Conservation (phyloP, 2,329 filamentous ascomycete species). For the Cladosporium sp. region DNA sequence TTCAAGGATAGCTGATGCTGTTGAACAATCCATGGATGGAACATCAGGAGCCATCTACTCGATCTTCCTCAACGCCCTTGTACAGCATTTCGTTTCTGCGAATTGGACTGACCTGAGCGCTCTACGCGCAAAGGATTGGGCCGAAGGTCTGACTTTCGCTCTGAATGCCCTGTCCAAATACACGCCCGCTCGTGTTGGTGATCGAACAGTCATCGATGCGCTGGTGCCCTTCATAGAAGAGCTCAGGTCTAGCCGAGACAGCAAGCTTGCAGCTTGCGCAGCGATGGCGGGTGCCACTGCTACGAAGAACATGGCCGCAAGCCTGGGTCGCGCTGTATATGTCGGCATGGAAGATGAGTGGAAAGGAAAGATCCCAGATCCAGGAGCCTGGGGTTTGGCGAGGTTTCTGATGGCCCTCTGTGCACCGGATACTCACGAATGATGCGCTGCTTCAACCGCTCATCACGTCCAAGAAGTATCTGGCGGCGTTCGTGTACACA, state of each 20-base stretch:
- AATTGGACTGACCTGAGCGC: conserved; percentile 31
- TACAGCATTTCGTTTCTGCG: conserved; percentile 56
- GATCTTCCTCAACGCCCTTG: conserved; percentile 85
- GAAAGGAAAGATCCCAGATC: conserved; percentile 68
- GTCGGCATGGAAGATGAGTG: conserved; percentile 62
- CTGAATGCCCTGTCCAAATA: conserved; percentile 70
- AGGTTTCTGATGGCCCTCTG: too few species aligned
- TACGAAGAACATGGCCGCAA: conserved; percentile 89
- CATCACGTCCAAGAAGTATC: too few species aligned
- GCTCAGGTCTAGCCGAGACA: conserved; percentile 59
- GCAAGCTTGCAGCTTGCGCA: conserved; percentile 69
- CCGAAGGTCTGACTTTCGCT: conserved; percentile 65
- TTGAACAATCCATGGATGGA: conserved; percentile 68
- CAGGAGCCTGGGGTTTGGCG: conserved; percentile 69
- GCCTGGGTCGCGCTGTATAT: conserved; percentile 76
- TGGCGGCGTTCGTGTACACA: too few species aligned
- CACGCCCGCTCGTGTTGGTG: conserved; percentile 82
- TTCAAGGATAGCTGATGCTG: conserved; percentile 44
- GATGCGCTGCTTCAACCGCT: too few species aligned
- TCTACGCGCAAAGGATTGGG: conserved; percentile 49
- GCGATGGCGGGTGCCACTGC: conserved; percentile 70
- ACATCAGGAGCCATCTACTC: conserved; percentile 72
- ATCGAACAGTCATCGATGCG: conserved; percentile 85
- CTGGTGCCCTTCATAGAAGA: conserved; percentile 79
- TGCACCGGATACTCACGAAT: too few species aligned